Conservation (phyloP, 139 green algal species). For the Ulvella scutata region DNA sequence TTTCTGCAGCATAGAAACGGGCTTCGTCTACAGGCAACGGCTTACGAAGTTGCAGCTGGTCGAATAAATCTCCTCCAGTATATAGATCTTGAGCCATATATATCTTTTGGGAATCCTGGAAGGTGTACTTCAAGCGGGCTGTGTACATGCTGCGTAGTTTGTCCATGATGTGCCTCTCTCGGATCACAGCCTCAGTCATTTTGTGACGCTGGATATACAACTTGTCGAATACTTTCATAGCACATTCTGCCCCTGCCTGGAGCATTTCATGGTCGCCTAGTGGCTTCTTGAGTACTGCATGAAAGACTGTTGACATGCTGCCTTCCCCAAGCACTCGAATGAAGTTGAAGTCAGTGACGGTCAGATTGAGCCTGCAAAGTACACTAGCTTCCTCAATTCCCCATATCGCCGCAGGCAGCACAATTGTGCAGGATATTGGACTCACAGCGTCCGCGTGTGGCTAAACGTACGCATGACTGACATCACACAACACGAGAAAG, state of each 20-base stretch:
- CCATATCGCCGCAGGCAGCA: too few relatives aligned
- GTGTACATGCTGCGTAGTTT: not conserved
- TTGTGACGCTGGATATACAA: not conserved
- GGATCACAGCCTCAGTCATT: not conserved
- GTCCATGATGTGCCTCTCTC: not conserved
- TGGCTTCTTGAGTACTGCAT: not conserved
- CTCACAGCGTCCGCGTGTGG: too few relatives aligned
- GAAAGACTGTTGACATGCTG: not conserved
- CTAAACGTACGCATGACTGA: too few relatives aligned
- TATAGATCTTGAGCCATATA: not conserved
- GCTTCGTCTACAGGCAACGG: not conserved
- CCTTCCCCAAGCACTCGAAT: not conserved
- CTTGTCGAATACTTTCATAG: not conserved
- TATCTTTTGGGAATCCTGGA: not conserved
- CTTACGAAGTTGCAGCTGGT: not conserved
- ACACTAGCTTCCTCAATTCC: too few relatives aligned
- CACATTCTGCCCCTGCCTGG: not conserved
- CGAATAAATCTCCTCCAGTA: not conserved
- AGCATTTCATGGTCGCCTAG: too few relatives aligned
- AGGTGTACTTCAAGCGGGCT: not conserved
- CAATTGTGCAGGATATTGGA: too few relatives aligned
- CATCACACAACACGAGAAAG: too few relatives aligned
- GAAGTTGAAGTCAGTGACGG: not conserved
- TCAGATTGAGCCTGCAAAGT: not conserved
- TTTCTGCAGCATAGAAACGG: not conserved